Evolutionary conservation across 1,284 basidiomycete species (phyloP), one percentile per base, ranked within the genome.

Genomic region (Tilletia indica): DNA sequence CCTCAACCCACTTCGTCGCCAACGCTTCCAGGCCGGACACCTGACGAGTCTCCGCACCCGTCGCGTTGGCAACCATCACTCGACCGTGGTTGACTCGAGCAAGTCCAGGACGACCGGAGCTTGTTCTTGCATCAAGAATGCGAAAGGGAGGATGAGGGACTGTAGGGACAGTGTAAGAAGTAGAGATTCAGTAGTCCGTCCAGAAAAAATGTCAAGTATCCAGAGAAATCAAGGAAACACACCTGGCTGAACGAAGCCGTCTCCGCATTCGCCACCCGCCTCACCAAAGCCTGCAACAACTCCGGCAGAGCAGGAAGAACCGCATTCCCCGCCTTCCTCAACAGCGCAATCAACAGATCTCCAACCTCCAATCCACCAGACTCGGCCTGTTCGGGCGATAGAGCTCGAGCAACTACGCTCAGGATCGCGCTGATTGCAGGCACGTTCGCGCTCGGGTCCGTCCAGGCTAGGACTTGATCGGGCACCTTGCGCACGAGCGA

Each of bases 341-440:
- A 87, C 25, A 99, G 86, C 78, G 97, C 94, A 74, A 97, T 92
- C 80, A 99, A 92, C 56, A 99, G 87, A 81, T 97, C 94, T 51
- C 96, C 96, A 58, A 98, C 91, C 68, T 92, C 91, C 11, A 98
- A 88, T 12, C 94, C 94, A 51, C 93, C 94, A 1, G 93, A 91
- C 73, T 80, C 80, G 14, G 77, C 75, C 42, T 77, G 76, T 39
- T 76, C 76, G 12, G 75, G 67, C 3, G 79, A 77, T 11, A 83
- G 76, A 68, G 80, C 73, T 21, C 72, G 73, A 45, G 80, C 76
- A 14, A 83, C 72, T 58, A 83, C 73, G 38, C 73, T 74, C 31
- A 82, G 72, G 66, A 82, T 70, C 16, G 69, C 66, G 38, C 92
- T 88, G 74, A 89, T 89, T 14, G 91, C 92, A 21, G 97, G 89